These are phyloP conservation scores for Linnemannia schmuckeri DNA, from an alignment of 192 early-diverging fungal genomes.

Conservation along the genomic window DNA sequence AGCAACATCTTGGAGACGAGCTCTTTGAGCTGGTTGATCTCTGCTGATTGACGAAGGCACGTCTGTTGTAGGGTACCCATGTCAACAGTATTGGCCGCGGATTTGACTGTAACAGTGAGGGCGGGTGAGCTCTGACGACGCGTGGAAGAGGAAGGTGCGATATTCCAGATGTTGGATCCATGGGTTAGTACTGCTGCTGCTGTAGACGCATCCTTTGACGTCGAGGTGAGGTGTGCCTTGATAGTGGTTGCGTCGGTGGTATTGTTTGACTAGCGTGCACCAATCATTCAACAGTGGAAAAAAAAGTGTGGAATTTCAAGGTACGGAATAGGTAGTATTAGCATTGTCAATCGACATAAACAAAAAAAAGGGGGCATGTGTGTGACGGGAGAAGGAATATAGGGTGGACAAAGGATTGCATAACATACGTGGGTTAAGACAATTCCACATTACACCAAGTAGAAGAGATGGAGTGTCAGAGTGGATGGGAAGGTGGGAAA, in stretches of 20 bases:
- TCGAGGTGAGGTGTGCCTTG: background rate
- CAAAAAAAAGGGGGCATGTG: background rate
- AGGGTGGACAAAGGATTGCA: background rate
- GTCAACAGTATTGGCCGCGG: slow-evolving; percentile 9
- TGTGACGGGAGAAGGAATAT: background rate
- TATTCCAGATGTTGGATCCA: background rate
- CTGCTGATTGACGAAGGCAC: slow-evolving; percentile 34
- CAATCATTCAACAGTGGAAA: background rate
- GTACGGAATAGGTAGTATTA: background rate
- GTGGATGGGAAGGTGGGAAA: background rate
- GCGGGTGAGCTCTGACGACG: background rate
- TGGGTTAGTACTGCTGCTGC: background rate
- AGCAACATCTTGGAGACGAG: slow-evolving; percentile 30
- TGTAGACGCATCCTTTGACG: background rate
- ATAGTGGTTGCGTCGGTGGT: background rate
- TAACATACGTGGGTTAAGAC: background rate
- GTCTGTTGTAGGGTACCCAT: slow-evolving; percentile 28
- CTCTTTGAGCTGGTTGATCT: slow-evolving; percentile 47
- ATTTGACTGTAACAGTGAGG: background rate
- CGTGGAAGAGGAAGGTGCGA: background rate
- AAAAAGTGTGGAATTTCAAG: background rate
- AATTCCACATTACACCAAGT: background rate
- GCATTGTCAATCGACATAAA: background rate
- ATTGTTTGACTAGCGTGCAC: background rate
- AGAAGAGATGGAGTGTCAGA: background rate